These are phyloP conservation scores for Thamnidium elegans DNA, from an alignment of 192 early-diverging fungal species.

Conservation along the genomic window DNA sequence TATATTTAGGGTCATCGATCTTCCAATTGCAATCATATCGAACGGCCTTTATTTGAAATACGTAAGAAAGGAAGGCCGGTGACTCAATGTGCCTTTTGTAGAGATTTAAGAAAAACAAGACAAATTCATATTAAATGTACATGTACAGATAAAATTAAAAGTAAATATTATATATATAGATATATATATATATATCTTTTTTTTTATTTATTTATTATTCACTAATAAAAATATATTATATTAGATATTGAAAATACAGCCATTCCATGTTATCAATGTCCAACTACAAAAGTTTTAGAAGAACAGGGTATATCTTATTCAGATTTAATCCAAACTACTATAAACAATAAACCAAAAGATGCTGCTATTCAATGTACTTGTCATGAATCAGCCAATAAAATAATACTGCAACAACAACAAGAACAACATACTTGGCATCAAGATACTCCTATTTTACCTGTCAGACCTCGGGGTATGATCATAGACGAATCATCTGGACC, in stretches of 20 bases:
- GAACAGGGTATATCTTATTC: slow-evolving; percentile 8
- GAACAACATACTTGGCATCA: slow-evolving; percentile 7
- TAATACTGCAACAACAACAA: background rate
- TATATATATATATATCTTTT: background rate
- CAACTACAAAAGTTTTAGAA: slow-evolving; percentile 7
- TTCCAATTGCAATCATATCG: slow-evolving; percentile 35
- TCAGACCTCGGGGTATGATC: too few relatives aligned
- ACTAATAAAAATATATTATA: slow-evolving; percentile 2
- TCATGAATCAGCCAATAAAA: slow-evolving; percentile 12
- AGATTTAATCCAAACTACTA: background rate
- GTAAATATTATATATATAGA: background rate
- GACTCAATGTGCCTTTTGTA: slow-evolving; percentile 65
- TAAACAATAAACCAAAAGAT: background rate
- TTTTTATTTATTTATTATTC: background rate
- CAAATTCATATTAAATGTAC: slow-evolving; percentile 64
- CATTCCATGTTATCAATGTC: slow-evolving; percentile 15
- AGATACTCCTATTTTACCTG: too few relatives aligned
- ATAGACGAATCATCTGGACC: too few relatives aligned
- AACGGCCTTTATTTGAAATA: slow-evolving; percentile 59
- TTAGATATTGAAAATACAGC: background rate
- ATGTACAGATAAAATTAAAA: slow-evolving; percentile 39
- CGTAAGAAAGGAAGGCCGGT: slow-evolving; percentile 68
- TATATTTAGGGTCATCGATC: slow-evolving; percentile 33
- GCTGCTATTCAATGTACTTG: slow-evolving; percentile 3
- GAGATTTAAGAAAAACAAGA: slow-evolving; percentile 60